Base-by-base conservation (phyloP, 768 basidiomycete species). In the Leccinum ochraceum region DNA sequence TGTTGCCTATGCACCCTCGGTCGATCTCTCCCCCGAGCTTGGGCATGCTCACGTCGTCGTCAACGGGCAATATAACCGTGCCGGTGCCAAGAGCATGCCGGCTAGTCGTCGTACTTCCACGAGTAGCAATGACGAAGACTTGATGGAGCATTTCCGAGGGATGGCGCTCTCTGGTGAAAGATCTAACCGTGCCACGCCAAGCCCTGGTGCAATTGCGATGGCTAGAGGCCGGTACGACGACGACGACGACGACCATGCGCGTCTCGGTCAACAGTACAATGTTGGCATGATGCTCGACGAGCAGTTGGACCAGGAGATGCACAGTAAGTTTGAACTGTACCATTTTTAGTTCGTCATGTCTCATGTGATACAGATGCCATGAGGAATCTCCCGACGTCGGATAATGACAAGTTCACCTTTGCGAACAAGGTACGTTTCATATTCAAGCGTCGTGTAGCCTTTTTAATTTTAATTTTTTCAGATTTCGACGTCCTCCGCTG, bases 221-320 rank as follows among this genome's bases (percentile, higher is more conserved):
- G 74, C 79, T 30, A 79, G 84, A 65, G 81, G 77, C 10, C 81
- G 83, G 20, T 86, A 84, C 66, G 78, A 70, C 22, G 83, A 85
- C 22, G 83, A 85, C 22, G 83, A 85, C 51, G 86, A 86, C 53
- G 87, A 89, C 57, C 83, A 81, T 44, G 75, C 79, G 14, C 81
- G 79, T 53, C 84, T 86, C 69, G 83, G 84, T 8, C 86, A 81
- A 62, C 80, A 80, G 36, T 92, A 86, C 74, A 93, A 92, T 69
- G 85, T 90, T 44, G 92, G 91, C 32, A 89, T 94, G 87, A 87
- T 95, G 86, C 78, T 96, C 62, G 94, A 96, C 66, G 91, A 95
- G 73, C 93, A 95, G 69, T 76, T 96, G 65, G 94, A 96, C 70
- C 86, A 92, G 76, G 94, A 96, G 72, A 94, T 96, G 86, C 88